These are phyloP conservation scores for Strobilomyces dryophilus DNA, from an alignment of 768 basidiomycete genomes.

Conservation along the genomic window DNA sequence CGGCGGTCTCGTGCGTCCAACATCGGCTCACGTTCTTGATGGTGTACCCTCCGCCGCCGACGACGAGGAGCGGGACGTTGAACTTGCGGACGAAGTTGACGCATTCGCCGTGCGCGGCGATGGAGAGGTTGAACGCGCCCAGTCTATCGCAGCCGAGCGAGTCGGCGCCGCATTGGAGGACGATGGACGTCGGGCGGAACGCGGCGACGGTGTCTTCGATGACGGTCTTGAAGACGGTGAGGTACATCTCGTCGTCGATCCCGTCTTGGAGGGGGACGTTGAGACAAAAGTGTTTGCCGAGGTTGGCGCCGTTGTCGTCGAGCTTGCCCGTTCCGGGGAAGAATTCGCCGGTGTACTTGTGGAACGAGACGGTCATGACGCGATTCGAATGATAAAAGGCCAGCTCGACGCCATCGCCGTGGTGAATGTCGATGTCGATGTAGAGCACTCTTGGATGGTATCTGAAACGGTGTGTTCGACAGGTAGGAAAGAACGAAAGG, in stretches of 20 bases:
- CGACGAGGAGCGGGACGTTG: constrained; percentile 82
- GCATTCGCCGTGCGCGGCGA: constrained; percentile 97
- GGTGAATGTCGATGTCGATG: constrained; percentile 99
- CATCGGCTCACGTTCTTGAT: constrained; percentile 97
- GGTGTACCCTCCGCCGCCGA: constrained; percentile 96
- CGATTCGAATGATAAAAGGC: constrained; percentile 97
- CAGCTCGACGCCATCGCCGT: constrained; percentile 96
- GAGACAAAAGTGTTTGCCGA: constrained; percentile 91
- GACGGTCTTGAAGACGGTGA: constrained; percentile 92
- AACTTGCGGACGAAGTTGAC: constrained; percentile 95
- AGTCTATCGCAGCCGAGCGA: constrained; percentile 92
- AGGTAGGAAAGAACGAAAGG: not conserved
- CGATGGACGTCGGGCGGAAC: constrained; percentile 86
- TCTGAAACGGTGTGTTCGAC: constrained; percentile 38
- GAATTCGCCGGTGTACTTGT: constrained; percentile 98
- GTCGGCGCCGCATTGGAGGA: constrained; percentile 96
- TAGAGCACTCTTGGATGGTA: constrained; percentile 93
- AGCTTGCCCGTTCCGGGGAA: constrained; percentile 97
- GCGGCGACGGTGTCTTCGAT: constrained; percentile 90
- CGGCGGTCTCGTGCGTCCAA: constrained; percentile 97
- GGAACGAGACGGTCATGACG: constrained; percentile 99
- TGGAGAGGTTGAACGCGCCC: constrained; percentile 96
- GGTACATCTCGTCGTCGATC: constrained; percentile 96
- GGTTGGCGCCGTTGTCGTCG: constrained; percentile 83
- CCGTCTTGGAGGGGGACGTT: constrained; percentile 96